phyloP scores from a whole-genome alignment of 495 filamentous ascomycete genomes.

The Penicillium atrosanguineum region DNA sequence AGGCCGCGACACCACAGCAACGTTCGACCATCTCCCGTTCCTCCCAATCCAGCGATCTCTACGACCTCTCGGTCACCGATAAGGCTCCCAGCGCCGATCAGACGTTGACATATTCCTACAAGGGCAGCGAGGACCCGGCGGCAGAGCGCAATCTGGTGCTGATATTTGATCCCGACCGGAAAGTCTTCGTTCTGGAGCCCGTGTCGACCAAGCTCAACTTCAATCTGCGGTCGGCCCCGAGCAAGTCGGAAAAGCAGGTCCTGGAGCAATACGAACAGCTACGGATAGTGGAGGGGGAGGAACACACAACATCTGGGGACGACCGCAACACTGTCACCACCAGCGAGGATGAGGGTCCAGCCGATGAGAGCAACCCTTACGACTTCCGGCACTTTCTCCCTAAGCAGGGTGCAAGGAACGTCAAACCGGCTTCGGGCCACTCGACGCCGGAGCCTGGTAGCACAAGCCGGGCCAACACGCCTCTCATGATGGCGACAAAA shows the following conservation, averaged over 20 bases:
- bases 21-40: constrained; percentile 40
- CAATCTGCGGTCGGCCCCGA: constrained; percentile 52
- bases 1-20: constrained; percentile 40
- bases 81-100: constrained; percentile 43
- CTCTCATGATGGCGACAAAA: constrained; percentile 25
- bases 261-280: constrained; percentile 47
- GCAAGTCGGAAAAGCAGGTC: constrained; percentile 45
- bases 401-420: constrained; percentile 33
- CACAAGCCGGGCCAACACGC: constrained; percentile 36
- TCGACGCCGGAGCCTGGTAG: constrained; percentile 38
- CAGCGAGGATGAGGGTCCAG: constrained; percentile 42
- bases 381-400: constrained; percentile 59
- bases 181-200: constrained; percentile 51
- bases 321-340: constrained; percentile 39
- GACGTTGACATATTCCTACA: constrained; percentile 47
- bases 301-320: constrained; percentile 34
- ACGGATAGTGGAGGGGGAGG: constrained; percentile 40
- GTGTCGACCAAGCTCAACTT: constrained; percentile 53
- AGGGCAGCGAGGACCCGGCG: constrained; percentile 47
- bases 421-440: constrained; percentile 34
- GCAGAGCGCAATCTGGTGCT: constrained; percentile 45
- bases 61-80: constrained; percentile 51
- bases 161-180: constrained; percentile 50
- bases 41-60: constrained; percentile 37
- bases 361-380: constrained; percentile 55